Evolutionary conservation across 2,329 filamentous ascomycete species (phyloP).

Genomic region (Fusarium brevicatenulatum): DNA sequence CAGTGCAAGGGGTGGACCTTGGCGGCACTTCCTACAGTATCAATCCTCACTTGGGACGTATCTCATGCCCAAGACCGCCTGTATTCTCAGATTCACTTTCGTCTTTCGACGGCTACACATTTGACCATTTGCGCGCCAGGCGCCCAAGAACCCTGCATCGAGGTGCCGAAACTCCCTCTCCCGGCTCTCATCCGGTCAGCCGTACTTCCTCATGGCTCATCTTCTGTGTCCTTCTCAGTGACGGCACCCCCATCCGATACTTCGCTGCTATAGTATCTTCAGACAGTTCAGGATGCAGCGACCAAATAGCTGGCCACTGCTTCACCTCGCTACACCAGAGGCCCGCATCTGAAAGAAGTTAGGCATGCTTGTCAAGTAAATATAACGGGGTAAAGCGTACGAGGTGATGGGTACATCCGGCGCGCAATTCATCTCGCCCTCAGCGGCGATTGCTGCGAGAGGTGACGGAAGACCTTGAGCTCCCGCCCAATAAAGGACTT

Average conservation of each 20-base stretch:
- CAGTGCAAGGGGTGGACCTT: not conserved
- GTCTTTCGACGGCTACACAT: too few relatives aligned
- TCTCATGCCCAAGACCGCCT: not conserved
- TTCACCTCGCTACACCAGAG: not conserved
- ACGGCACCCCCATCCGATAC: too few relatives aligned
- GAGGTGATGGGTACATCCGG: rapidly evolving
- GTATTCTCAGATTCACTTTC: not conserved
- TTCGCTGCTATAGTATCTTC: too few relatives aligned
- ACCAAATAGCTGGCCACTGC: rapidly evolving
- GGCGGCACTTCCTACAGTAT: rapidly evolving
- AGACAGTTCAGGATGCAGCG: too few relatives aligned
- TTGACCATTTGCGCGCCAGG: too few relatives aligned
- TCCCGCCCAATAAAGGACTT: not conserved
- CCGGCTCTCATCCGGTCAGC: too few relatives aligned
- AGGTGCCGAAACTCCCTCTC: not conserved
- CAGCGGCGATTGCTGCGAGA: not conserved
- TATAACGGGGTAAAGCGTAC: not conserved
- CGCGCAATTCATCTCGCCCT: not conserved
- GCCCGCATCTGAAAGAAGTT: not conserved
- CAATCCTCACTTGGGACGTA: not conserved
- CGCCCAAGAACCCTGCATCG: not conserved
- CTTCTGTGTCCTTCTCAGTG: not conserved
- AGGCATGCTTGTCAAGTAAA: too few relatives aligned
- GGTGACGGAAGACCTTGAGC: not conserved
- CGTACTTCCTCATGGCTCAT: too few relatives aligned